Evolutionary conservation across 106 monocot species (phyloP).

Genomic region (Triglochin maritima): DNA sequence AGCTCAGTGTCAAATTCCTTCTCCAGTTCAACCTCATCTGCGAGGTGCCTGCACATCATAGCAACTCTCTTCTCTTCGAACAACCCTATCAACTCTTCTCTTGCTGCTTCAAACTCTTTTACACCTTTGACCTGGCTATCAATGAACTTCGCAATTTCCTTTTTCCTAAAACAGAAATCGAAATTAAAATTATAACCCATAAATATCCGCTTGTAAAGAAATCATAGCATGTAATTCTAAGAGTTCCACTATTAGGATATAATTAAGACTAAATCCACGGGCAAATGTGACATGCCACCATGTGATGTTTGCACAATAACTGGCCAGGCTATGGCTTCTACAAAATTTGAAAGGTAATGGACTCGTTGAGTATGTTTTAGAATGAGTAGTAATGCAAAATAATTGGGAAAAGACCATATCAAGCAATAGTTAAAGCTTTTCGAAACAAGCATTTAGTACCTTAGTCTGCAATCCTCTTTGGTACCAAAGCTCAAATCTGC

Average conservation of each 20-base stretch:
- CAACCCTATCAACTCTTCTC: constrained; percentile 38
- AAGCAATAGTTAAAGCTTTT: neutral
- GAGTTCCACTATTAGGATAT: neutral
- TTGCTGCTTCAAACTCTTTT: constrained; percentile 44
- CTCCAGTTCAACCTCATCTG: constrained; percentile 56
- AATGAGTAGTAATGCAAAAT: too few species aligned
- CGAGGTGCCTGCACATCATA: constrained; percentile 40
- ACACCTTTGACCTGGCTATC: constrained; percentile 45
- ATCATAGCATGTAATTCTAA: neutral
- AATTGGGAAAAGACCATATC: neutral
- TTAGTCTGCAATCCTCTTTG: constrained; percentile 32
- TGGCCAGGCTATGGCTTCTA: neutral
- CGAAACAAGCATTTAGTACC: constrained; percentile 21
- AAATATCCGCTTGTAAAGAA: neutral
- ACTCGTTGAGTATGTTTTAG: neutral
- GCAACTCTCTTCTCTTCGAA: constrained; percentile 45
- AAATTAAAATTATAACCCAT: neutral
- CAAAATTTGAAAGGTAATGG: neutral
- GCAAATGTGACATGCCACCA: neutral
- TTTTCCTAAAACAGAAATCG: constrained; percentile 25
- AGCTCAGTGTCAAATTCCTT: constrained; percentile 46
- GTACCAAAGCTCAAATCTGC: constrained; percentile 21
- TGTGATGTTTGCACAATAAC: neutral
- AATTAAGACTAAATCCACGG: neutral
- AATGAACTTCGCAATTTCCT: constrained; percentile 39